Evolutionary conservation across 257 asterid genomes (phyloP).

Genomic region (Nicotiana paniculata): DNA sequence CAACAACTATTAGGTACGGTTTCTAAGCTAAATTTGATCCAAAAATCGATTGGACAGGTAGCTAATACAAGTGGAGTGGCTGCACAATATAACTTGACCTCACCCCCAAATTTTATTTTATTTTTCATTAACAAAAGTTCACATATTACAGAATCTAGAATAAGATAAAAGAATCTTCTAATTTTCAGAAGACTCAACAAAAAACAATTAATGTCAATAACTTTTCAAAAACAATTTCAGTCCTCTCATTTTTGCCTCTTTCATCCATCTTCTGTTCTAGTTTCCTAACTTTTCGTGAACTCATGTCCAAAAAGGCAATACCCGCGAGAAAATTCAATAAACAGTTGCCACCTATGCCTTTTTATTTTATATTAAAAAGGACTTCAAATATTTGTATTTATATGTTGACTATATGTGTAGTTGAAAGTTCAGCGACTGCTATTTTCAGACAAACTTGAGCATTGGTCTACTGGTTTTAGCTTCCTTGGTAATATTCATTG

Average conservation of each 20-base stretch:
- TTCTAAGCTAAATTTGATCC: too few relatives aligned
- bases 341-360: neutral
- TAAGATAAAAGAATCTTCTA: neutral
- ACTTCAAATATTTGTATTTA: neutral
- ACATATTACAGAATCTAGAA: slow-evolving; percentile 1
- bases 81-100: neutral
- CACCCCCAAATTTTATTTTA: neutral
- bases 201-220: neutral
- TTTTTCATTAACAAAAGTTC: neutral
- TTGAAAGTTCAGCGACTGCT: neutral
- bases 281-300: neutral
- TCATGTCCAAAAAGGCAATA: neutral
- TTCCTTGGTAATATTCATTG: neutral
- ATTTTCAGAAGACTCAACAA: neutral
- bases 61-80: too few relatives aligned
- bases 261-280: neutral
- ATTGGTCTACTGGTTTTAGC: neutral
- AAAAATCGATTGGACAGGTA: too few relatives aligned
- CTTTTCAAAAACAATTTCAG: neutral
- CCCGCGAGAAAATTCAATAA: neutral
- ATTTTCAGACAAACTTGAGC: neutral
- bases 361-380: neutral
- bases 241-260: neutral
- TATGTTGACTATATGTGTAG: neutral
- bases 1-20: too few relatives aligned